Base-by-base conservation (phyloP, 2,329 filamentous ascomycete species). In the Cryphonectria parasitica region DNA sequence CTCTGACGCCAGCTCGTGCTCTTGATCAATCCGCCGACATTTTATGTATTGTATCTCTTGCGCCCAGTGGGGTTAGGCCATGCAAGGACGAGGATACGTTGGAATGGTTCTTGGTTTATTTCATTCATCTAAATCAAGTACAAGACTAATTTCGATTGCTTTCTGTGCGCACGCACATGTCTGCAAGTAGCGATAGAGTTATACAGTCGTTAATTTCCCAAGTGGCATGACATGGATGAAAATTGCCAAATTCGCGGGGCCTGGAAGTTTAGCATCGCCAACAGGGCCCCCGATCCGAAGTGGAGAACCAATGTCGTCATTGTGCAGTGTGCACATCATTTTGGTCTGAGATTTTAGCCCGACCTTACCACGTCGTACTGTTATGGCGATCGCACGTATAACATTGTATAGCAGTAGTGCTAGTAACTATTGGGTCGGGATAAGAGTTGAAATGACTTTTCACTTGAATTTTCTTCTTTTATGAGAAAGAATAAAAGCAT, bases 221-320 rank as follows among this genome's bases (percentile, higher is more conserved):
- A 49, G 43, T 10, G 19, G 5, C 43, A 22, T 22, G 43, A 49
- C 17, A 2, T n/a, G n/a, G 43, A 49, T 22, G 5, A 49, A 49
- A 8, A 49, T 22, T 22, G 43, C 17, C 45, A 49, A 49, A 49
- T 22, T n/a, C 45, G 45, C 19, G 19, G 45, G 45, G 22, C 45
- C 7, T n/a, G 22, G n/a, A 28, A 56, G n/a, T 28, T 34, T 58
- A 31, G 28, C 54, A 28, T 31, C 13, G 8, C 39, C 36, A 13
- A 28, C 41, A n/a, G 8, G 43, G 2, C 19, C 19, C 15, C 25
- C 17, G 17, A 36, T 2, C 56, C 19, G 36, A 31, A 41, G 66
- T 68, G 67, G 69, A 52, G 67, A 25, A 54, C 19, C 31, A n/a
- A 65, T 72, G 67, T 67, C 70, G 70, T 72, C 70, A 72, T 72